Percentiles rank a stretch among this genome's conserved stretches.
These are phyloP conservation scores for Sporothrix curviconia DNA, from an alignment of 2,329 filamentous ascomycete species.

Conservation along the genomic window DNA sequence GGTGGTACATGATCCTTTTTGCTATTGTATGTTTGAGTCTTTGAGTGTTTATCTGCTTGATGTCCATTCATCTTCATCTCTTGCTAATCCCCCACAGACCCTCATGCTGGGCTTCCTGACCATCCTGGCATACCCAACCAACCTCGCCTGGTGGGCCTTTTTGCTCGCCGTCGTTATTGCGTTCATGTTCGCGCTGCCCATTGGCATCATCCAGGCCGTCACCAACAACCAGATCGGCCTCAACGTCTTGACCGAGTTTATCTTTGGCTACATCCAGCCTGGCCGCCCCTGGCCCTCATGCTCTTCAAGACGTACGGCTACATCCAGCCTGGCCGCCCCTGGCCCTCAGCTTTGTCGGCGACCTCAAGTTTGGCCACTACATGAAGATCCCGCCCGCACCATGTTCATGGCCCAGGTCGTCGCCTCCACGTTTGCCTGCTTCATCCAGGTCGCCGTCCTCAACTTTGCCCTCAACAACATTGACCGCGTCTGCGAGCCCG, in stretches of 20 bases:
- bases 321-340: slow-evolving; percentile 62
- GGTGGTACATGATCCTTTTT: slow-evolving; percentile 58
- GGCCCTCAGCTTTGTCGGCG: slow-evolving; percentile 58
- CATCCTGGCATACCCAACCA: slow-evolving; percentile 56
- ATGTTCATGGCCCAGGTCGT: slow-evolving; percentile 62
- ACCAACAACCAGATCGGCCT: slow-evolving; percentile 57
- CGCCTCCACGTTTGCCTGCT: slow-evolving; percentile 58
- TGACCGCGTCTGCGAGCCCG: slow-evolving; percentile 53
- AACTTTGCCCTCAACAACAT: slow-evolving; percentile 58
- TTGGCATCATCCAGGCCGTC: slow-evolving; percentile 58
- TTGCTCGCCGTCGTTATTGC: slow-evolving; percentile 59
- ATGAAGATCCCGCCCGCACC: slow-evolving; percentile 60
- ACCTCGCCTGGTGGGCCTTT: slow-evolving; percentile 67
- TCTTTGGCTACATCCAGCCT: slow-evolving; percentile 67
- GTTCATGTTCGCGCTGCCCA: slow-evolving; percentile 57
- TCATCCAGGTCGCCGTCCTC: slow-evolving; percentile 59
- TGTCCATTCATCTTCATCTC: no score
- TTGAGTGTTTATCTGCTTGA: no score
- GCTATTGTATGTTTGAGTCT: no score
- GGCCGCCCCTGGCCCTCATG: slow-evolving; percentile 69
- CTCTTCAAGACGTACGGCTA: slow-evolving; percentile 72
- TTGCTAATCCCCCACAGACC: no score
- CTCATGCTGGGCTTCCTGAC: slow-evolving; percentile 48
- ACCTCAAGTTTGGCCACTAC: slow-evolving; percentile 63
- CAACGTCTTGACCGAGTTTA: slow-evolving; percentile 66